Percentiles rank a stretch among this genome's conserved stretches.
Evolutionary conservation across 805 yeast species (phyloP).

Genomic region (Saccharomycopsis selenospora): DNA sequence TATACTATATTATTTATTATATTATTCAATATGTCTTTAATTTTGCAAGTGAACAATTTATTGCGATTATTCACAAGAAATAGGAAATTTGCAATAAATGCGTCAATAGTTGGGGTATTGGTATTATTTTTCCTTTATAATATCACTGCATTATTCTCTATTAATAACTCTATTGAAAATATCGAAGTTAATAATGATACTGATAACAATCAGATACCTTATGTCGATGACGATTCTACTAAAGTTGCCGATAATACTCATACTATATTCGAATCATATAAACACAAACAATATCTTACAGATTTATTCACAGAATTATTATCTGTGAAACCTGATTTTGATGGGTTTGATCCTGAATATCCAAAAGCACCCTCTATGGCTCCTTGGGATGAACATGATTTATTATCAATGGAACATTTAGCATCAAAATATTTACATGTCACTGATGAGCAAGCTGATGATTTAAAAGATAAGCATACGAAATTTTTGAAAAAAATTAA

Average conservation of each 20-base stretch:
- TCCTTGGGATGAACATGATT: slow-evolving; percentile 17
- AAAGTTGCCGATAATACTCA: slow-evolving; percentile 5
- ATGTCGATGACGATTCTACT: neutral
- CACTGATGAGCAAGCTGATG: slow-evolving; percentile 7
- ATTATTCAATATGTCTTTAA: neutral
- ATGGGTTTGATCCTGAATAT: slow-evolving; percentile 9
- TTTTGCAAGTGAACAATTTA: neutral
- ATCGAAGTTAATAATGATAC: neutral
- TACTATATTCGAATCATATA: slow-evolving; percentile 3
- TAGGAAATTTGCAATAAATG: neutral
- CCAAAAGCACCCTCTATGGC: slow-evolving; percentile 17
- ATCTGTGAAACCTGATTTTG: slow-evolving; percentile 16
- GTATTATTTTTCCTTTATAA: neutral
- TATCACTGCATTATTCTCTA: neutral
- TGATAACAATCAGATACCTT: neutral
- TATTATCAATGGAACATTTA: slow-evolving; percentile 5
- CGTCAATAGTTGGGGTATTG: neutral
- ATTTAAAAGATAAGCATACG: slow-evolving; percentile 11
- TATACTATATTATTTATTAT: too few species aligned
- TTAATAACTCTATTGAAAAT: neutral
- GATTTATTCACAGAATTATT: slow-evolving; percentile 11
- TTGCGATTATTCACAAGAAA: neutral
- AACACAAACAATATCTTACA: slow-evolving; percentile 9
- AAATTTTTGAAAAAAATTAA: slow-evolving; percentile 4
- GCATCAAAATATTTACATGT: slow-evolving; percentile 6